A percentile compares a stretch with the other conserved stretches of the same genome.
phyloP scores from a whole-genome alignment of 441 rosid species.

The Lepidium campestre region DNA sequence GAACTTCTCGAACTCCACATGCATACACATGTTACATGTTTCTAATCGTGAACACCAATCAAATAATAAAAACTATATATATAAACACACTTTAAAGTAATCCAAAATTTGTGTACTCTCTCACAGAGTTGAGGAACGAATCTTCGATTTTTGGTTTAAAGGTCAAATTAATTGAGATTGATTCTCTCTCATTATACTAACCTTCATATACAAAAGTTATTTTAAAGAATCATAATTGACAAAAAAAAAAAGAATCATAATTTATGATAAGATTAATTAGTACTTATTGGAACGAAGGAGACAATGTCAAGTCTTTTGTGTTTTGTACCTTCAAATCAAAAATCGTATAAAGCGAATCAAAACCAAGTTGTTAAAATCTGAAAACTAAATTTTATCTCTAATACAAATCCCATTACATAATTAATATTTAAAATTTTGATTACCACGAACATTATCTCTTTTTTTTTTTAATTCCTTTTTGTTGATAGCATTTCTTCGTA shows the following conservation, averaged over 20 bases:
- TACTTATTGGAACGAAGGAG: not conserved
- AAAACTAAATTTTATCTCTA: not conserved
- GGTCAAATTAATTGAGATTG: not conserved
- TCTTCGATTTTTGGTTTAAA: not conserved
- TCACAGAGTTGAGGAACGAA: not conserved
- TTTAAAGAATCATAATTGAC: too few species aligned
- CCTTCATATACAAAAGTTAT: too few species aligned
- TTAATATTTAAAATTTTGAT: too few species aligned
- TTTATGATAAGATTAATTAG: not conserved
- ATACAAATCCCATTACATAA: not conserved
- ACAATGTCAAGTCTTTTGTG: not conserved
- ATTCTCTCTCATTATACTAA: not conserved
- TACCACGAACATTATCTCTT: too few species aligned
- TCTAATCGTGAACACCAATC: slow-evolving; percentile 26
- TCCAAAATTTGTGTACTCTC: not conserved
- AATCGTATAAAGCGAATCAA: not conserved
- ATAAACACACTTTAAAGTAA: not conserved
- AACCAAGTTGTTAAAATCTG: not conserved
- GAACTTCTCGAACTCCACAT: slow-evolving; percentile 26
- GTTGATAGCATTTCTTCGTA: too few species aligned
- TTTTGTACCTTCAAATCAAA: not conserved
- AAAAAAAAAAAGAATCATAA: too few species aligned
- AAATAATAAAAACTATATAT: not conserved
- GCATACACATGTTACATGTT: slow-evolving; percentile 28
- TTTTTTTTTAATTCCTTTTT: too few species aligned